Evolutionary conservation across 306 rosid species (phyloP).

Genomic region (Comarum palustre): DNA sequence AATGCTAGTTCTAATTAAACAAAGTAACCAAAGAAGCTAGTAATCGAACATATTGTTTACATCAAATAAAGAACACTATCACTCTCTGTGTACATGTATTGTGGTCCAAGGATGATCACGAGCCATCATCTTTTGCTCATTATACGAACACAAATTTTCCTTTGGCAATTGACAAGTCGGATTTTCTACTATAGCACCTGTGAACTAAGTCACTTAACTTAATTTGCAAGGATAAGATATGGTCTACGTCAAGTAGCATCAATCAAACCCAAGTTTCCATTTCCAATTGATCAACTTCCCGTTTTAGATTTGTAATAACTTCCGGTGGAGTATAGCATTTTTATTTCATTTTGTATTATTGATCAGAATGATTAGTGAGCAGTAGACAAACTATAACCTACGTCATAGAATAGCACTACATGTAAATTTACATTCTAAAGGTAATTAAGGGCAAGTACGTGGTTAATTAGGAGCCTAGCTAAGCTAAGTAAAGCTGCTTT

Average conservation of each 20-base stretch:
- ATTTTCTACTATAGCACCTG: not conserved
- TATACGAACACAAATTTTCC: not conserved
- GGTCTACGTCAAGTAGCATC: conserved; percentile 22
- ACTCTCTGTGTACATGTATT: not conserved
- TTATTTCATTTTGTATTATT: conserved; percentile 38
- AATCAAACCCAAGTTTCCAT: conserved; percentile 29
- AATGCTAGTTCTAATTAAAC: not conserved
- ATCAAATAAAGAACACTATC: not conserved
- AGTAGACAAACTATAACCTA: conserved; percentile 9
- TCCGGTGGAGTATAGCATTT: not conserved
- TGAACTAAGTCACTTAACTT: not conserved
- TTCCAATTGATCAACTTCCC: conserved; percentile 31
- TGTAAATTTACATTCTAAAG: conserved; percentile 22
- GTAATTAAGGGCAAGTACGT: conserved; percentile 21
- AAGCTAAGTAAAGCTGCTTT: conserved; percentile 39
- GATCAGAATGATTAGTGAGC: conserved; percentile 29
- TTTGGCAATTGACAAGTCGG: conserved; percentile 7
- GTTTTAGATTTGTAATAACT: not conserved
- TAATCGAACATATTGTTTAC: not conserved
- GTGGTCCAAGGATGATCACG: conserved; percentile 1
- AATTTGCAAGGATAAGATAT: not conserved
- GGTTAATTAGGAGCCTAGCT: conserved; percentile 37
- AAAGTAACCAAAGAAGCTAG: not conserved
- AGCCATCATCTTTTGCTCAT: not conserved
- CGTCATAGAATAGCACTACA: not conserved